A percentile compares a stretch with the other conserved stretches of the same genome.
These are phyloP conservation scores for Quercus engelmannii DNA, from an alignment of 306 rosid species.

Conservation along the genomic window DNA sequence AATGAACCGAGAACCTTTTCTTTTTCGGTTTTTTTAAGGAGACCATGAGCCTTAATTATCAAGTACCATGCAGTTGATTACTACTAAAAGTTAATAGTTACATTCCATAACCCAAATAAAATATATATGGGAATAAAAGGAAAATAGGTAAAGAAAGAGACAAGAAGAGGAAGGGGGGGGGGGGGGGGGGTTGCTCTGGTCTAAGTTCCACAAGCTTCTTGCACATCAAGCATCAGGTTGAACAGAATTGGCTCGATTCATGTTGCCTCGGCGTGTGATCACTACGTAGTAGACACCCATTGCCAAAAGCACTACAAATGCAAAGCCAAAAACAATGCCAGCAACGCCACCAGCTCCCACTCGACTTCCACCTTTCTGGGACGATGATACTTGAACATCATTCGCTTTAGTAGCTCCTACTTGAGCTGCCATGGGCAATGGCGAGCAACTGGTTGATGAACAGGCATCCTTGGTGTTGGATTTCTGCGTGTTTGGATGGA, in stretches of 20 bases:
- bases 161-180: not conserved
- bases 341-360: constrained; percentile 53
- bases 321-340: constrained; percentile 59
- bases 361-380: constrained; percentile 17
- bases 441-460: constrained; percentile 56
- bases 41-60: not conserved
- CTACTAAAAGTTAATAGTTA: constrained; percentile 11
- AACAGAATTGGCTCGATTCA: constrained; percentile 37
- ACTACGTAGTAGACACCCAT: constrained; percentile 60
- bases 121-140: not conserved
- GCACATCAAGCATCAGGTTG: constrained; percentile 47
- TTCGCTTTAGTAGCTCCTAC: constrained; percentile 51
- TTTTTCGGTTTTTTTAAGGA: too few species aligned
- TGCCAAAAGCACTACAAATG: constrained; percentile 49
- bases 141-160: constrained; percentile 14
- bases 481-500: constrained; percentile 56
- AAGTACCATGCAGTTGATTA: constrained; percentile 4
- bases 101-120: constrained; percentile 20
- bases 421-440: constrained; percentile 73
- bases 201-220: not conserved
- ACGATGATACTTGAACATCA: constrained; percentile 35
- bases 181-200: not conserved
- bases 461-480: constrained; percentile 49
- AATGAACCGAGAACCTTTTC: not conserved
- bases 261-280: constrained; percentile 49